Evolutionary conservation across 1,284 basidiomycete genomes (phyloP).

Genomic region (Leccinum pallidistipes): DNA sequence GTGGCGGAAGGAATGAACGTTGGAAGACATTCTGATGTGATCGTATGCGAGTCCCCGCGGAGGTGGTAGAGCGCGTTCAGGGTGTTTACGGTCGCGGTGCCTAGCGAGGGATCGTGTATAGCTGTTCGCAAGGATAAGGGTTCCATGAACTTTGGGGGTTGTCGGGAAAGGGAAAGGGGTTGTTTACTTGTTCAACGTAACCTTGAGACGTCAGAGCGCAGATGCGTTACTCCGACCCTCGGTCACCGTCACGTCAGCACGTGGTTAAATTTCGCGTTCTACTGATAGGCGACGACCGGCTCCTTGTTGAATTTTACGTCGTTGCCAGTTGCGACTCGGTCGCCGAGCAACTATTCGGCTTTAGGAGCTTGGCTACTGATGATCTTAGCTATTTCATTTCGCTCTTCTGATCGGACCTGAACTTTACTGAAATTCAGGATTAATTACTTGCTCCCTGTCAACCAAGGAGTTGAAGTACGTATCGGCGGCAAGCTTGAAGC

Average conservation of each 20-base stretch:
- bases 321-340: background rate
- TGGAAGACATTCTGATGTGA: conserved; percentile 6
- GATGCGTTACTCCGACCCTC: background rate
- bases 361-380: background rate
- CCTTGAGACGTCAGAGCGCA: background rate
- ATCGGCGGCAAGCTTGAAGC: background rate
- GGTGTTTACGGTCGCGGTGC: conserved; percentile 10
- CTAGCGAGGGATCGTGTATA: background rate
- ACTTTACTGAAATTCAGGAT: background rate
- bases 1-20: conserved; percentile 10
- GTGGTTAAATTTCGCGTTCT: background rate
- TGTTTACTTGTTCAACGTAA: background rate
- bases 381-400: background rate
- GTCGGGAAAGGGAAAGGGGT: background rate
- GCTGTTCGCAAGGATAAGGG: conserved; percentile 6
- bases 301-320: conserved; percentile 5
- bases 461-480: background rate
- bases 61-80: conserved; percentile 7
- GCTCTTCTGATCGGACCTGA: conserved; percentile 9
- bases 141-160: background rate
- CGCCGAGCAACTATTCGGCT: background rate
- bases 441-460: background rate
- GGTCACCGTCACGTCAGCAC: background rate
- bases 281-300: background rate
- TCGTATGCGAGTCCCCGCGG: background rate